Evolutionary conservation across 257 asterid species (phyloP).

Genomic region (Nicotiana tomentosiformis): DNA sequence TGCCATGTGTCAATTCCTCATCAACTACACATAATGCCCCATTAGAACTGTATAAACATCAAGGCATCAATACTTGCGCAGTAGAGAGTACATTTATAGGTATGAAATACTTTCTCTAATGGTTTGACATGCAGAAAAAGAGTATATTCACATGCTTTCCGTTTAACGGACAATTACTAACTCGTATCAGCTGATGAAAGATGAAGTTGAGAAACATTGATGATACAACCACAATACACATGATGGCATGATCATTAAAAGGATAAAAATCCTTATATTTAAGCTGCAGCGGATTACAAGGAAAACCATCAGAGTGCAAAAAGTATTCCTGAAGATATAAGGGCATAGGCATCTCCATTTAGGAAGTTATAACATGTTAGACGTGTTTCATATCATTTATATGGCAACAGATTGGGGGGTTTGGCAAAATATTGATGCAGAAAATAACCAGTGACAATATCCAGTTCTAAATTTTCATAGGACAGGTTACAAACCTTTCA

Average conservation of each 20-base stretch:
- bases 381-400: not conserved
- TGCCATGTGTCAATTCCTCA: slow-evolving; percentile 20
- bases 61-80: slow-evolving; percentile 6
- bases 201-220: not conserved
- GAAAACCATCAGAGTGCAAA: not conserved
- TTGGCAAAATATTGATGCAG: not conserved
- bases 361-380: not conserved
- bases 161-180: not conserved
- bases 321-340: not conserved
- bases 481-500: not conserved
- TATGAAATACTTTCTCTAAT: not conserved
- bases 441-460: not conserved
- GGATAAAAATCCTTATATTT: not conserved
- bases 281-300: not conserved
- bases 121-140: not conserved
- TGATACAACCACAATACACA: not conserved
- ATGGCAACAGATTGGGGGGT: not conserved
- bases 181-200: not conserved
- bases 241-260: not conserved
- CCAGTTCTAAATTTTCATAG: not conserved
- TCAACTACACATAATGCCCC: slow-evolving; percentile 16
- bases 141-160: not conserved
- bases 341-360: not conserved
- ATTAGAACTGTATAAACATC: slow-evolving; percentile 25
- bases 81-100: not conserved